Evolutionary conservation across 1,284 basidiomycete species (phyloP).

Genomic region (Boletus semigastroideus): DNA sequence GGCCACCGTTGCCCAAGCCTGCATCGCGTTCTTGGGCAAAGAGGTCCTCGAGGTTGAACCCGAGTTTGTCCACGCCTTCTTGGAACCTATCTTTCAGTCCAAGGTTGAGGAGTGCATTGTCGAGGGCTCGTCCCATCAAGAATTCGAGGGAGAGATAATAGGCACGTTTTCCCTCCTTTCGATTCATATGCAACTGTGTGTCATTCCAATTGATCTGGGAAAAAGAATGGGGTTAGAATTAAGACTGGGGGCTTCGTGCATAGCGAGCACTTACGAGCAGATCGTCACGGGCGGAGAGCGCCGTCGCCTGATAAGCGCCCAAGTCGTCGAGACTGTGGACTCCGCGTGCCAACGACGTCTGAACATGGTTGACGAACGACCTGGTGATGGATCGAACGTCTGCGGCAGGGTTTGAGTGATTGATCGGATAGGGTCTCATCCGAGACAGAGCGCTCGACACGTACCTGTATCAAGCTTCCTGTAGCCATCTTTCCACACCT

Average conservation of each 20-base stretch:
- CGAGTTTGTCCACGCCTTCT: conserved; percentile 69
- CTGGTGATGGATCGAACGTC: conserved; percentile 66
- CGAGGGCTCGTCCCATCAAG: conserved; percentile 86
- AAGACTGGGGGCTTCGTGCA: background rate
- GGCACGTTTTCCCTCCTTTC: conserved; percentile 75
- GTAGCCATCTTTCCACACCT: conserved; percentile 72
- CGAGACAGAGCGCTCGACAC: conserved; percentile 19
- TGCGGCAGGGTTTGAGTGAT: background rate
- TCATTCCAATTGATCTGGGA: conserved; percentile 75
- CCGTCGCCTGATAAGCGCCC: conserved; percentile 79
- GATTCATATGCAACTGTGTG: conserved; percentile 68
- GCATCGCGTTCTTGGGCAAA: conserved; percentile 88
- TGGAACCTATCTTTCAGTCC: conserved; percentile 76
- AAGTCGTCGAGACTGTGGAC: conserved; percentile 84
- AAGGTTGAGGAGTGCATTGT: conserved; percentile 88
- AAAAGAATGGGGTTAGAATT: background rate
- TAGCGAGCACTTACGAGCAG: conserved; percentile 56
- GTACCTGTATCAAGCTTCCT: conserved; percentile 58
- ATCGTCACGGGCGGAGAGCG: conserved; percentile 82
- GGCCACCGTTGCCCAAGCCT: conserved; percentile 84
- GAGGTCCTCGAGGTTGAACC: conserved; percentile 85
- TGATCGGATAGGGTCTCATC: background rate
- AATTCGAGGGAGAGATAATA: conserved; percentile 93
- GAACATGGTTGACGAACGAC: conserved; percentile 82
- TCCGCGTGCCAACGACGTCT: conserved; percentile 85